These are phyloP conservation scores for Candida buenavistaensis DNA, from an alignment of 1,139 yeast genomes.

Conservation along the genomic window DNA sequence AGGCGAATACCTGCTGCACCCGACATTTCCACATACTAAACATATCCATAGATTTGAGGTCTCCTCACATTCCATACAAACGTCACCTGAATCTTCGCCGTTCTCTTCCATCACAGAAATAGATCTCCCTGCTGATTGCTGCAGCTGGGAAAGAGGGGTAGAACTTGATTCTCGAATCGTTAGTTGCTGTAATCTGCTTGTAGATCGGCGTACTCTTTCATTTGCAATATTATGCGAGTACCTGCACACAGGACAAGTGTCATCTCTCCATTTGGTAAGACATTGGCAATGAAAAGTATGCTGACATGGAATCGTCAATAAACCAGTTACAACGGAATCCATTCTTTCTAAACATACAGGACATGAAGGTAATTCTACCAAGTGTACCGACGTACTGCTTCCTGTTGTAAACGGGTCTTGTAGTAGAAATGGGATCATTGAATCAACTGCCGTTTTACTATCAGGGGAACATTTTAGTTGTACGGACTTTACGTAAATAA, in stretches of 20 bases:
- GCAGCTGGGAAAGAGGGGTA: constrained; percentile 6
- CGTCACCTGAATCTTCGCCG: constrained; percentile 26
- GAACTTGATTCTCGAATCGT: constrained; percentile 14
- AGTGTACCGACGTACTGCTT: too few relatives aligned
- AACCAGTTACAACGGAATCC: constrained; percentile 80
- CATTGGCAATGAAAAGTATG: constrained; percentile 94
- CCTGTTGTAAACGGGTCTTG: constrained; percentile 70
- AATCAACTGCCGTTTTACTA: constrained; percentile 21
- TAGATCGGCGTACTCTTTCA: constrained; percentile 34
- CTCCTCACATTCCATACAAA: constrained; percentile 37
- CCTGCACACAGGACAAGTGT: constrained; percentile 89
- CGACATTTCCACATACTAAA: constrained; percentile 47
- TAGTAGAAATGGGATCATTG: constrained; percentile 62
- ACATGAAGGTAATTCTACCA: constrained; percentile 80
- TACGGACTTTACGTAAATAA: constrained; percentile 66
- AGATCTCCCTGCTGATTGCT: constrained; percentile 4
- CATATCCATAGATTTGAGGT: constrained; percentile 43
- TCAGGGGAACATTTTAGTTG: constrained; percentile 20
- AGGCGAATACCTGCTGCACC: constrained; percentile 67
- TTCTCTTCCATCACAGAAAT: too few relatives aligned
- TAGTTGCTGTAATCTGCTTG: constrained; percentile 35
- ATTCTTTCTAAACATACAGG: constrained; percentile 91
- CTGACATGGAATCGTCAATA: constrained; percentile 86
- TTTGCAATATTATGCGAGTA: constrained; percentile 56
- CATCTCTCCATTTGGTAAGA: constrained; percentile 86